phyloP scores from a whole-genome alignment of 306 rosid genomes.

The Trichosanthes cucumerina region DNA sequence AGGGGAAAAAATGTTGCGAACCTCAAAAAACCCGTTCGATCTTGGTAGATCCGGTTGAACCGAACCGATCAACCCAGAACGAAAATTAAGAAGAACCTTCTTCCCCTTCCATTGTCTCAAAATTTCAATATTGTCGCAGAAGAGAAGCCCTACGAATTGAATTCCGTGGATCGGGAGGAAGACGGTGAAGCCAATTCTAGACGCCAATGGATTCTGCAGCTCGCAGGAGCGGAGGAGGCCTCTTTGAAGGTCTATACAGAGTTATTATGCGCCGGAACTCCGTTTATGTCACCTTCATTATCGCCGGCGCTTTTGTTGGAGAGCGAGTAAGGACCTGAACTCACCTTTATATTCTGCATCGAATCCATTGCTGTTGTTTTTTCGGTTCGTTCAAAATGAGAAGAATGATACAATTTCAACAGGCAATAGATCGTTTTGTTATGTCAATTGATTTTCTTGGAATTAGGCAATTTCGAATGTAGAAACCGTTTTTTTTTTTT shows the following conservation, averaged over 20 bases:
- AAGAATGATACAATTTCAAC: background rate
- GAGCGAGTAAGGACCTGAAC: constrained; percentile 54
- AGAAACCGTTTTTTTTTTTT: background rate
- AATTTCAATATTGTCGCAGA: background rate
- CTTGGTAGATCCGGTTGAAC: background rate
- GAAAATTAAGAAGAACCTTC: background rate
- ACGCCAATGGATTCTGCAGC: constrained; percentile 53
- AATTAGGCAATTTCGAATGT: background rate
- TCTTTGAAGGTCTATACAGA: constrained; percentile 66
- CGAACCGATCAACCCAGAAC: background rate
- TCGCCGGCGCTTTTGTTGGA: constrained; percentile 90
- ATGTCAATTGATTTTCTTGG: background rate
- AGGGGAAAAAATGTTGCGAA: background rate
- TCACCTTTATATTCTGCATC: background rate
- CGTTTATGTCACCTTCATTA: constrained; percentile 78
- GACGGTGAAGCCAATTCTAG: background rate
- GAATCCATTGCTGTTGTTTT: background rate
- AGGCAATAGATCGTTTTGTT: background rate
- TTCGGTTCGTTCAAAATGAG: background rate
- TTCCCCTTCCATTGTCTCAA: background rate
- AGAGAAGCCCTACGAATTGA: constrained; percentile 2
- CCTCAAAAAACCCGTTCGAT: background rate
- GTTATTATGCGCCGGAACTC: constrained; percentile 97
- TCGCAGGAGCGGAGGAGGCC: constrained; percentile 61
- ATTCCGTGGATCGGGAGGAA: constrained; percentile 18